Base-by-base conservation (phyloP, 2,329 filamentous ascomycete species). In the Calonectria pseudoreteaudii region DNA sequence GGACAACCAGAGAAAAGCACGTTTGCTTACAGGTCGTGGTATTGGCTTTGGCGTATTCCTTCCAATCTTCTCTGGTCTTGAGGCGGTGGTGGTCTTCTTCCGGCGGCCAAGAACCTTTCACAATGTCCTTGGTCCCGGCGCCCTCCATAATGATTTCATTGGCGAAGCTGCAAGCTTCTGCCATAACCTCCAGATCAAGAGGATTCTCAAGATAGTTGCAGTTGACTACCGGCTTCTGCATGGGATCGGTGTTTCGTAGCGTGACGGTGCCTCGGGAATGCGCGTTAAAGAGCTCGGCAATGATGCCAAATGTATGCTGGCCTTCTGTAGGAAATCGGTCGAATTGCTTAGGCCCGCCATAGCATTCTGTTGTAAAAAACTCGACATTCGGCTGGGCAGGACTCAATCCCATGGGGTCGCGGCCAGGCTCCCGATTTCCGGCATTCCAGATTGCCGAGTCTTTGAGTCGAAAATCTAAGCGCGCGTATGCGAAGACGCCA, bases 381-480 rank as follows among this genome's bases (percentile, higher is more conserved):
- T 93, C 91, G 60, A 92, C 81, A 76, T 92, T 91, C 0, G 91
- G 90, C 78, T 93, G 91, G 4, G 83, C 81, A 0, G 85, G 82
- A 0, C 87, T 88, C 13, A 93, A 83, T 23, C 89, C 90, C 91
- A 93, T 93, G 0, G 92, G 90, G 76, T 93, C 92, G 4, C 91
- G 89, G 4, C 89, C 89, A 26, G 85, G 81, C 47, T 83, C 67
- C 7, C 87, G 85, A 0, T 86, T 82, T 0, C 90, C 88, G 4
- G 86, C 82, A 3, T 85, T 85, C 91, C 91, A 93, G 7, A 91
- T 77, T 3, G 86, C 83, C 1, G 88, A 88, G 75, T 91, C 85
- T 56, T 86, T 83, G 0, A 93, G 86, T 11, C 91, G 88, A 6
- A 91, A 87, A 73, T 92, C 90, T 0, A 93, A 84, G n/a, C 91